Evolutionary conservation across 176 grass and related monocot genomes (phyloP).

Genomic region (Alloteropsis semialata): DNA sequence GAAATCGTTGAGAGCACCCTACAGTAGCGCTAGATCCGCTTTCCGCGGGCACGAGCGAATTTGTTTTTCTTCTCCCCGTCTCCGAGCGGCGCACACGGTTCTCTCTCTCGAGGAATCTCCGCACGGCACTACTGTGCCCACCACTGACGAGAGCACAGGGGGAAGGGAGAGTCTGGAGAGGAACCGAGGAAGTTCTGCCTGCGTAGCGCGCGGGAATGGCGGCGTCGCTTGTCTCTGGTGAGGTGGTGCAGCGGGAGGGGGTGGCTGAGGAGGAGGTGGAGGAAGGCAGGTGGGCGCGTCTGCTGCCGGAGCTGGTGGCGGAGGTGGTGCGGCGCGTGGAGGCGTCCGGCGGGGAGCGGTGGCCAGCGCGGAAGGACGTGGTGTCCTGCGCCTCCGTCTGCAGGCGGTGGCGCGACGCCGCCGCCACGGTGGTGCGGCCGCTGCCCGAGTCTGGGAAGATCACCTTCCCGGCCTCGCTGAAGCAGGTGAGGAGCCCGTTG

Average conservation of each 20-base stretch:
- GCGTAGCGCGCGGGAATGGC: neutral
- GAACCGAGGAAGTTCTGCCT: too few species aligned
- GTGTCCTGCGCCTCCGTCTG: constrained; percentile 61
- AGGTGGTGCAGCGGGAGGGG: neutral
- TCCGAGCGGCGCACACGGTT: neutral
- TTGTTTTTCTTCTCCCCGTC: neutral
- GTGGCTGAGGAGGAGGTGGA: neutral
- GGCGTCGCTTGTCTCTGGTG: neutral
- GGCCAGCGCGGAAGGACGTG: constrained; percentile 45
- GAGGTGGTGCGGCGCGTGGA: constrained; percentile 56
- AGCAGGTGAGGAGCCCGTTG: constrained; percentile 33
- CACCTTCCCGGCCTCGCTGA: constrained; percentile 57
- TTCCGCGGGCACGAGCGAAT: neutral
- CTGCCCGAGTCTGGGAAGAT: constrained; percentile 41
- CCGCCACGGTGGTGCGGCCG: constrained; percentile 12
- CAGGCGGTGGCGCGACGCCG: constrained; percentile 48
- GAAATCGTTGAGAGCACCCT: too few species aligned
- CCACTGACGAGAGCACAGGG: neutral
- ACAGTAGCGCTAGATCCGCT: neutral
- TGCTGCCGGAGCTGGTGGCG: constrained; percentile 51
- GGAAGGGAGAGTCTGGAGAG: too few species aligned
- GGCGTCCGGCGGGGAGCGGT: constrained; percentile 37
- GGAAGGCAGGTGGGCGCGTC: constrained; percentile 34
- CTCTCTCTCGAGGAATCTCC: neutral
- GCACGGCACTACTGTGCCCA: neutral